These are phyloP conservation scores for Paraphaeosphaeria minitans DNA, from an alignment of 2,329 filamentous ascomycete genomes.

Conservation along the genomic window DNA sequence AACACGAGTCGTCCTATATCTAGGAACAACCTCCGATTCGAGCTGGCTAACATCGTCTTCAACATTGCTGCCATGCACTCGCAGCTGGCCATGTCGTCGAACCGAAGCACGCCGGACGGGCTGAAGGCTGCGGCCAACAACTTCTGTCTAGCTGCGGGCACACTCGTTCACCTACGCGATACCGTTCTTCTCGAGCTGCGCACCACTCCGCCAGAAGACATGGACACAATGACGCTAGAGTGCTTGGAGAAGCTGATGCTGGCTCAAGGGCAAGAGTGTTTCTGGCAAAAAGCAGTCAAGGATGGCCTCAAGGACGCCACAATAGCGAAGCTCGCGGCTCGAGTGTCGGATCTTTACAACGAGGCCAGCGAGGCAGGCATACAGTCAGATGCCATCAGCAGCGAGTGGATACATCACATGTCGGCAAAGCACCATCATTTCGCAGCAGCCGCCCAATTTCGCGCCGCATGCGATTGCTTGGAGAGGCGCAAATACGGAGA, in stretches of 20 bases:
- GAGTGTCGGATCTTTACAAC: conserved; percentile 89
- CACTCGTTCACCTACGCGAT: conserved; percentile 77
- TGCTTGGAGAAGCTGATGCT: conserved; percentile 82
- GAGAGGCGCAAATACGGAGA: conserved; percentile 96
- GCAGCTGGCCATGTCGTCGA: conserved; percentile 82
- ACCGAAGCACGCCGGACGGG: conserved; percentile 78
- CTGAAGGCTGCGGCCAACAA: conserved; percentile 88
- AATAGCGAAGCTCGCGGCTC: conserved; percentile 87
- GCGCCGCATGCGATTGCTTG: conserved; percentile 86
- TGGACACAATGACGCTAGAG: conserved; percentile 87
- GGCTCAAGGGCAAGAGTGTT: conserved; percentile 94
- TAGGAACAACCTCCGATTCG: conserved; percentile 74
- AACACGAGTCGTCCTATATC: conserved; percentile 75
- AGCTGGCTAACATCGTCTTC: conserved; percentile 90
- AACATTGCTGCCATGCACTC: conserved; percentile 94
- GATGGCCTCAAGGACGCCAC: conserved; percentile 90
- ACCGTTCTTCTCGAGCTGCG: conserved; percentile 82
- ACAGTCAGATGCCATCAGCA: conserved; percentile 86
- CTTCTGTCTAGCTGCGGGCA: conserved; percentile 85
- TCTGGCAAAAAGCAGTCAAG: conserved; percentile 96
- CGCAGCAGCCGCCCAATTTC: conserved; percentile 90
- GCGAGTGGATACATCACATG: conserved; percentile 97
- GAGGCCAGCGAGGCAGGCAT: conserved; percentile 83
- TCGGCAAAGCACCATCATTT: conserved; percentile 98
- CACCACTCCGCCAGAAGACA: conserved; percentile 86